A percentile compares a stretch with the other conserved stretches of the same genome.
These are phyloP conservation scores for Helianthus tuberosus DNA, from an alignment of 129 eudicot genomes.

Conservation along the genomic window DNA sequence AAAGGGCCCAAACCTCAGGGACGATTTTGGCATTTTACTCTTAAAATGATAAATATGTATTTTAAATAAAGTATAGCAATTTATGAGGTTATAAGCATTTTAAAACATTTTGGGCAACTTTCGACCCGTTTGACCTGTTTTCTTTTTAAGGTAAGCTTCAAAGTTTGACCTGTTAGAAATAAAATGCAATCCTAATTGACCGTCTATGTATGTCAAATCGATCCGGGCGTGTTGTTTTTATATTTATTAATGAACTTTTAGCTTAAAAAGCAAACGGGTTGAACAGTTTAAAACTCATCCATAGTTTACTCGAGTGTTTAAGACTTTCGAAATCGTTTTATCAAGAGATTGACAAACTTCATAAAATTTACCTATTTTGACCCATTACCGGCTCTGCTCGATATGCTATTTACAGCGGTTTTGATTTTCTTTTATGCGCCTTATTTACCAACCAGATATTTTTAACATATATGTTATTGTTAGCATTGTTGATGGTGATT, in stretches of 20 bases:
- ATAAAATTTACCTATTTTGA: no score
- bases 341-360: neutral
- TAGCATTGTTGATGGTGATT: conserved; percentile 10
- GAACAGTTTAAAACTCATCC: neutral
- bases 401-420: neutral
- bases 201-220: neutral
- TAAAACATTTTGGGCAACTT: no score
- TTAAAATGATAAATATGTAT: no score
- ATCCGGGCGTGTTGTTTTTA: neutral
- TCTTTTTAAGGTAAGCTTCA: no score
- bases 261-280: neutral
- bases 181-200: neutral
- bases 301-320: neutral
- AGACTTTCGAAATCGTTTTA: neutral
- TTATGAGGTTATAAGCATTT: no score
- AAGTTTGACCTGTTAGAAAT: no score
- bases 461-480: neutral
- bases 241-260: neutral
- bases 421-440: conserved; percentile 2
- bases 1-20: no score
- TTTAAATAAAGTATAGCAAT: no score
- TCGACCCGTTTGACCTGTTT: no score
- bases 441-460: neutral
- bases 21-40: no score
- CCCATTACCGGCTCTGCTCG: neutral